Base-by-base conservation (phyloP, 768 basidiomycete genomes). In the Chalciporus sphaerocephalus region DNA sequence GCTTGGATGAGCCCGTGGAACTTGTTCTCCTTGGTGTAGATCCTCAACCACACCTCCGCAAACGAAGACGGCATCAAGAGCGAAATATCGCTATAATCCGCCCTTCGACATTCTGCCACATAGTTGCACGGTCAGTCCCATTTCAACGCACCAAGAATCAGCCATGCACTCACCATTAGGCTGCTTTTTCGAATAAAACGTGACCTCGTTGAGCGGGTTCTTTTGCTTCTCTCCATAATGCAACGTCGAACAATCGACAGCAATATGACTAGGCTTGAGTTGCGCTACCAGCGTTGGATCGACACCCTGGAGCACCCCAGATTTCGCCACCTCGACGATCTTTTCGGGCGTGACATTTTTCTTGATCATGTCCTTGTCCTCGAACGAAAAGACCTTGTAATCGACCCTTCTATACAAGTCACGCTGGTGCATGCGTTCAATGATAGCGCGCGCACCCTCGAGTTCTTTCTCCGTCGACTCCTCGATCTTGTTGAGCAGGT, bases 161-260 rank as follows among this genome's bases (percentile, higher is more conserved):
- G 30, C 6, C 5, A 6, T 15, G 30, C 30, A 61, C 74, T 47
- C 55, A 89, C 87, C 54, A 46, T 81, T 63, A 0, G 78, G 78
- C 15, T 75, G 70, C 12, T 71, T 67, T 61, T 90, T 90, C 0
- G 81, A 79, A 55, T 89, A 91, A 57, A 91, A 92, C 58, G 74
- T 79, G 42, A 89, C 78, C 13, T 65, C 73, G 36, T 83, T 75
- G 37, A 91, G 57, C 1, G 90, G 90, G 54, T 87, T 87, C 50
- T 69, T 62, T 35, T 79, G 77, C 51, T 76, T 70, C 80, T 85
- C 87, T 3, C 89, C 90, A 54, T 86, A 84, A 58, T 92, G 90
- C 74, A 91, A 73, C n/a, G 60, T 54, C 2, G 79, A 63, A 12
- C 81, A 68, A 40, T 82, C 76, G 17, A 92, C 84, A 32, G 84